phyloP scores from a whole-genome alignment of 176 grass and related monocot species.

The Eragrostis nindensis region DNA sequence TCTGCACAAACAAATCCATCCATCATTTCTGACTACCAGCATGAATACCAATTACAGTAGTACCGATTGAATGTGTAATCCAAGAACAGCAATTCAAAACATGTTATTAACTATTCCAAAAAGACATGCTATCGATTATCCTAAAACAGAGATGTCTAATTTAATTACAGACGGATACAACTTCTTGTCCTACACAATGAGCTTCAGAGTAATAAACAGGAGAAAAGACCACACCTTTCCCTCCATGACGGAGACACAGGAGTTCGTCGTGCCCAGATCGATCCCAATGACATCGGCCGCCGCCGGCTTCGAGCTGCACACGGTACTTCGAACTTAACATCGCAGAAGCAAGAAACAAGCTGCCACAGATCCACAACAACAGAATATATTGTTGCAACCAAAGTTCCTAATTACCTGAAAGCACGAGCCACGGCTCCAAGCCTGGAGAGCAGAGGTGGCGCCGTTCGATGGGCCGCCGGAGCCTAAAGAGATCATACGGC shows the following conservation, averaged over 20 bases:
- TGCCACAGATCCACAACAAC: not conserved
- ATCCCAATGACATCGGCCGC: slow-evolving; percentile 85
- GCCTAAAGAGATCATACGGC: slow-evolving; percentile 44
- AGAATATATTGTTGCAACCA: not conserved
- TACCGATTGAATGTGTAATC: not conserved
- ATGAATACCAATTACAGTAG: not conserved
- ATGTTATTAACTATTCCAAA: not conserved
- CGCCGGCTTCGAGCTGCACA: slow-evolving; percentile 71
- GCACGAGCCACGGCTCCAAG: slow-evolving; percentile 65
- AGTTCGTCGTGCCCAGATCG: slow-evolving; percentile 95
- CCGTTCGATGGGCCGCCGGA: slow-evolving; percentile 23
- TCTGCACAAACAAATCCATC: slow-evolving; percentile 49
- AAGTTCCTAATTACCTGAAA: slow-evolving; percentile 58
- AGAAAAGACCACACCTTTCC: slow-evolving; percentile 62
- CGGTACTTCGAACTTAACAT: not conserved
- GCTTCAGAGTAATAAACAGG: not conserved
- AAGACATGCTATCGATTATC: too few relatives aligned
- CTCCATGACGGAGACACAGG: slow-evolving; percentile 90
- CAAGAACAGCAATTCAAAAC: not conserved
- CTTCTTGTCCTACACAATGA: not conserved
- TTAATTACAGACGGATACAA: not conserved
- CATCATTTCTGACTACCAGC: not conserved
- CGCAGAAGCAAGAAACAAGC: not conserved
- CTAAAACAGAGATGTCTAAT: too few relatives aligned
- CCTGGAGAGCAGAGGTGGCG: slow-evolving; percentile 57